phyloP scores from a whole-genome alignment of 345 rosid species.

The Brassica carinata region DNA sequence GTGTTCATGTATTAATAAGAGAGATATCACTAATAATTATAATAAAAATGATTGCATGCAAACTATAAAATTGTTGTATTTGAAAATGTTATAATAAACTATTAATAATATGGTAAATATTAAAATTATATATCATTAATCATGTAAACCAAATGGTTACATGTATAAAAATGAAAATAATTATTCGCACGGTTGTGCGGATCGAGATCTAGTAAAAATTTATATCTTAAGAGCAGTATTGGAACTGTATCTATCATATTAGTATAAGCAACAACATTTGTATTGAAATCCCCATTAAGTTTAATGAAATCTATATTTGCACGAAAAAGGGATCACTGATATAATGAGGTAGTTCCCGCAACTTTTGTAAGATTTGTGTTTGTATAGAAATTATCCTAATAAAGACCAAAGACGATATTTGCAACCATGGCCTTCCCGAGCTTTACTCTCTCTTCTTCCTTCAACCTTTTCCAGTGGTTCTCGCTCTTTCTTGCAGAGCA shows the following conservation, averaged over 20 bases:
- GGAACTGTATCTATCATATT: neutral
- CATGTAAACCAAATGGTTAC: too few species aligned
- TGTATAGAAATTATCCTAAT: neutral
- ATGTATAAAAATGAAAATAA: too few species aligned
- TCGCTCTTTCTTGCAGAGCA: constrained; percentile 23
- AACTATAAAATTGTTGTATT: too few species aligned
- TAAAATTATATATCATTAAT: too few species aligned
- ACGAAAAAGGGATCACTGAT: neutral
- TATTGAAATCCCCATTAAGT: neutral
- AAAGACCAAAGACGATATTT: constrained; percentile 15
- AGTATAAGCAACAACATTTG: neutral
- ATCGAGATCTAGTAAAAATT: neutral
- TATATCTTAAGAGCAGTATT: neutral
- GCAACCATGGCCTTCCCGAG: constrained; percentile 23
- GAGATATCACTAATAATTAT: too few species aligned
- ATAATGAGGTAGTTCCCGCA: neutral
- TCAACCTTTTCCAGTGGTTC: neutral
- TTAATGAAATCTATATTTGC: neutral
- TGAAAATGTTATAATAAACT: too few species aligned
- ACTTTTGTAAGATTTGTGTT: neutral
- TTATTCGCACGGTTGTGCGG: too few species aligned
- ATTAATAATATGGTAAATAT: too few species aligned
- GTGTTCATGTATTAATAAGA: too few species aligned
- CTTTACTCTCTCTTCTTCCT: constrained; percentile 13
- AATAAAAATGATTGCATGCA: too few species aligned